These are phyloP conservation scores for Limtongozyma cylindracea DNA, from an alignment of 805 yeast genomes.

Conservation along the genomic window DNA sequence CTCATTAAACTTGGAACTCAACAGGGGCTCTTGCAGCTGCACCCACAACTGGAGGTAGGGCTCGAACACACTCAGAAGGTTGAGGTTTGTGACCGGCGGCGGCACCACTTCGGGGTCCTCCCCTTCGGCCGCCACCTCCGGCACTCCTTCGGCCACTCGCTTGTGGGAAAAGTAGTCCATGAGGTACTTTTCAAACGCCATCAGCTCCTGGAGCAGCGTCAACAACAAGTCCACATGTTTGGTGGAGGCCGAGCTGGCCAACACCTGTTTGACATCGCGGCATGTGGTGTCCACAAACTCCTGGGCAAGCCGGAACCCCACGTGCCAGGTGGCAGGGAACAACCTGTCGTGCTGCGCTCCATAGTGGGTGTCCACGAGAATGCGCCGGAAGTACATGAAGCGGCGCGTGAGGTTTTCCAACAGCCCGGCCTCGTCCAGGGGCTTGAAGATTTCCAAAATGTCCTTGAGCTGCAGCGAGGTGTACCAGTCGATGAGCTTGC, in stretches of 20 bases:
- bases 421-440: constrained; percentile 83
- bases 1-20: constrained; percentile 36
- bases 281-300: constrained; percentile 46
- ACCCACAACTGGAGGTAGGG: constrained; percentile 78
- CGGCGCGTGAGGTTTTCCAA: constrained; percentile 69
- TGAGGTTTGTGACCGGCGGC: constrained; percentile 13
- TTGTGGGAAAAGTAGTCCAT: too few relatives aligned
- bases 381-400: constrained; percentile 56
- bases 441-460: constrained; percentile 45
- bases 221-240: too few relatives aligned
- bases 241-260: constrained; percentile 10
- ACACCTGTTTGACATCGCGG: constrained; percentile 32
- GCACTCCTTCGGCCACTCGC: too few relatives aligned
- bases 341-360: too few relatives aligned
- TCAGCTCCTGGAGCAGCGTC: too few relatives aligned
- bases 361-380: too few relatives aligned
- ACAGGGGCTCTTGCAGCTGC: constrained; percentile 45
- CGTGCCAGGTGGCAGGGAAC: constrained; percentile 56
- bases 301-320: constrained; percentile 31
- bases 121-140: too few relatives aligned
- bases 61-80: constrained; percentile 47
- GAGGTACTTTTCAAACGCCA: constrained; percentile 51
- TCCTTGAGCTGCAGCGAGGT: constrained; percentile 46
- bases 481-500: constrained; percentile 49
- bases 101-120: constrained; percentile 36